These are phyloP conservation scores for Macrophomina tecta DNA, from an alignment of 2,329 filamentous ascomycete genomes.

Conservation along the genomic window DNA sequence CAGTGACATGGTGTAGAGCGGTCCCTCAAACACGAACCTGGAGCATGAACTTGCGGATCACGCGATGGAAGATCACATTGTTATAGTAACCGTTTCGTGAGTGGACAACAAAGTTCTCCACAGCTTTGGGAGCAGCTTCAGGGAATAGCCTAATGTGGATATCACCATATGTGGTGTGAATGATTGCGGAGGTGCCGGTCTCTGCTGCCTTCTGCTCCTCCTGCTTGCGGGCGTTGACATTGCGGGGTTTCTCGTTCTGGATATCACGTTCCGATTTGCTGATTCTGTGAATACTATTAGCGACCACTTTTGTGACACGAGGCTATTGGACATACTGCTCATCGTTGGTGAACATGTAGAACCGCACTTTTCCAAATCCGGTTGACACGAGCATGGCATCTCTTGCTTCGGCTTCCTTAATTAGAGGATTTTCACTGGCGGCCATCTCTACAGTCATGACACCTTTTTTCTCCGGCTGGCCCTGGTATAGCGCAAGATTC, in stretches of 20 bases:
- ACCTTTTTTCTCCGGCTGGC: slow-evolving; percentile 91
- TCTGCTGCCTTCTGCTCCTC: slow-evolving; percentile 68
- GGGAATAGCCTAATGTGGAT: slow-evolving; percentile 94
- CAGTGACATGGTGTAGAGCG: neutral
- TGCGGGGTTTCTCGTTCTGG: slow-evolving; percentile 88
- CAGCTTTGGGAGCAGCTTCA: slow-evolving; percentile 87
- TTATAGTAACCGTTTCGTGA: slow-evolving; percentile 93
- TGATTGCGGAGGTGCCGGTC: slow-evolving; percentile 77
- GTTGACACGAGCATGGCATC: slow-evolving; percentile 90
- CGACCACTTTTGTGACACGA: neutral
- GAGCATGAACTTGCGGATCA: slow-evolving; percentile 99
- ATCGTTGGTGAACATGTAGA: slow-evolving; percentile 98
- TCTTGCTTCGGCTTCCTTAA: slow-evolving; percentile 87
- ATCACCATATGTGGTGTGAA: slow-evolving; percentile 94
- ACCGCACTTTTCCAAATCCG: slow-evolving; percentile 84
- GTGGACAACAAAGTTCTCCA: slow-evolving; percentile 97
- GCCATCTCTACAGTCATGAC: slow-evolving; percentile 97
- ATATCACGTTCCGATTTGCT: slow-evolving; percentile 86
- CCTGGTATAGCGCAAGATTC: slow-evolving; percentile 88
- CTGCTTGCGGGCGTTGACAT: slow-evolving; percentile 42
- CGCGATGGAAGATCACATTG: slow-evolving; percentile 94
- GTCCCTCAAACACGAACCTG: slow-evolving; percentile 47
- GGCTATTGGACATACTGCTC: slow-evolving; percentile 58
- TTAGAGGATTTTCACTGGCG: slow-evolving; percentile 87
- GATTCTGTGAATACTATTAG: slow-evolving; percentile 48